Evolutionary conservation across 331 rosid genomes (phyloP), one percentile per base, ranked within the genome.

Genomic region (Telfairia occidentalis): DNA sequence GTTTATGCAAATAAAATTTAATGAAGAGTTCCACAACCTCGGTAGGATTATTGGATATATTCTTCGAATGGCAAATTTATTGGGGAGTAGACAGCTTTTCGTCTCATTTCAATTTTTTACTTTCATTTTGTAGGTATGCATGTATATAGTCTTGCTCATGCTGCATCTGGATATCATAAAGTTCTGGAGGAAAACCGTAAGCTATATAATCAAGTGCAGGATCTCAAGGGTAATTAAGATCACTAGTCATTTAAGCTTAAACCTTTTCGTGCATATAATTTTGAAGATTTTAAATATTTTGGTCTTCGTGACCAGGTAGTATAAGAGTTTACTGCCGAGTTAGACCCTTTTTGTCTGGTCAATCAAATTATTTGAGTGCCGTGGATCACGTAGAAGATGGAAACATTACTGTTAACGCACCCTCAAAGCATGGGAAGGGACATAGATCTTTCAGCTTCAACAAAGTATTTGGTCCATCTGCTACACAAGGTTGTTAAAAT

Each of bases 101-200:
- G 32, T 74, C 74, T 58, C 67, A 78, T 54, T 58, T 78, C 57
- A 50, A 48, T 50, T 4, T 67, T 6, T 26, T 63, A 7, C 13
- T 5, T 45, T 18, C 0, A 71, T 67, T 83, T 42, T 69, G 13
- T 42, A 94, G 98, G 98, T 28, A 63, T 82, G 86, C 96, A 91
- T 75, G 69, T 95, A 75, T 84, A 86, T 71, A 85, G 90, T 72
- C 84, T 95, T 80, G 92, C 97, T 84, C 84, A 88, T 66, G 99
- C 99, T 60, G 99, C 99, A 45, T 88, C 96, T 73, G 97, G 97
- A 45, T 95, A 95, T 85, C 99, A 95, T 74, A 88, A 81, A 79
- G 99, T 95, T 82, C 96, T 95, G 3, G 93, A 90, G 78, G 99
- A 95, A 86, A 95, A 91, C 76, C 92, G 97, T 76, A 95, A 85